phyloP scores from a whole-genome alignment of 805 yeast species.

The Jamesozyma rosinii region DNA sequence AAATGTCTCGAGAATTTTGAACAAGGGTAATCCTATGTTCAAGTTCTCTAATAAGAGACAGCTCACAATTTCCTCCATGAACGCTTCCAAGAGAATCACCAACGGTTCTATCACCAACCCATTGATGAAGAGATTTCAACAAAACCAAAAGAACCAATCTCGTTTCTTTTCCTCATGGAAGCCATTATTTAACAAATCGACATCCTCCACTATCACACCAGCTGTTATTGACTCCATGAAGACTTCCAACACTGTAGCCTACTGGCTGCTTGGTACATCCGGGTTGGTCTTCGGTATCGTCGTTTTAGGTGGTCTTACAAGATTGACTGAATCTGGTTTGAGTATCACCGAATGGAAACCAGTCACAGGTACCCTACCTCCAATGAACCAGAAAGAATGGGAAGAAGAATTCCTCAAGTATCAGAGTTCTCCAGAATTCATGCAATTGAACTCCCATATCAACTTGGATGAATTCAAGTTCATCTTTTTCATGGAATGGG shows the following conservation, averaged over 20 bases:
- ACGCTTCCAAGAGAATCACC: background rate
- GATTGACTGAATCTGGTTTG: constrained; percentile 91
- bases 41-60: background rate
- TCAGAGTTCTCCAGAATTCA: constrained; percentile 81
- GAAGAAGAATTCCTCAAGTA: constrained; percentile 73
- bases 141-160: background rate
- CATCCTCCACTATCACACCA: background rate
- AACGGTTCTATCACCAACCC: background rate
- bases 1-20: background rate
- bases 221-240: constrained; percentile 17
- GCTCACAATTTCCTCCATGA: background rate
- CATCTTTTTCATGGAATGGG: constrained; percentile 96
- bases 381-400: constrained; percentile 76
- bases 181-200: background rate
- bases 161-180: background rate
- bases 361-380: constrained; percentile 90
- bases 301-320: constrained; percentile 89
- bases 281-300: constrained; percentile 90
- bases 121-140: background rate
- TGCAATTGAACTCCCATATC: constrained; percentile 71
- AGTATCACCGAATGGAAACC: constrained; percentile 99
- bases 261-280: constrained; percentile 82
- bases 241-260: constrained; percentile 58
- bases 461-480: constrained; percentile 88
- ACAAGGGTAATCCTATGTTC: background rate